phyloP scores from a whole-genome alignment of 768 basidiomycete genomes.

The Flagelloscypha sp. region DNA sequence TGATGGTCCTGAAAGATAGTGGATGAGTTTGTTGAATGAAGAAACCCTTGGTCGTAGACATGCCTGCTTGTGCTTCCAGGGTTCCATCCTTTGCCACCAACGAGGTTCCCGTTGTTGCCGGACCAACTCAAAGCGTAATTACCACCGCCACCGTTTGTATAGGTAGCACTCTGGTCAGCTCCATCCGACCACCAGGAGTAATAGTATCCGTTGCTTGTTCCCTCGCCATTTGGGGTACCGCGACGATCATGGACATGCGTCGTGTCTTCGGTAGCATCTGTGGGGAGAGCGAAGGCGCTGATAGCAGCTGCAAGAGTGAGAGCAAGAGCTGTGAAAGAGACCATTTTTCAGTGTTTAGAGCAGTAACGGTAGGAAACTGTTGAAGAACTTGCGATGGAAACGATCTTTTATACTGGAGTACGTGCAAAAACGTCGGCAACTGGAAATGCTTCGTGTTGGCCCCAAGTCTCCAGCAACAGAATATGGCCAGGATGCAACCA shows the following conservation, averaged over 20 bases:
- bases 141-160: slow-evolving; percentile 23
- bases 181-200: slow-evolving; percentile 31
- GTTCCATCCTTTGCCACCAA: slow-evolving; percentile 27
- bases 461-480: too few species aligned
- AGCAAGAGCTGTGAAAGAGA: too few species aligned
- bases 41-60: too few species aligned
- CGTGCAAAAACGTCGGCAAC: too few species aligned
- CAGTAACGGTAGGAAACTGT: too few species aligned
- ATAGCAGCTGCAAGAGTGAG: slow-evolving; percentile 13
- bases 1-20: slow-evolving; percentile 23
- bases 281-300: slow-evolving; percentile 13
- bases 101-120: slow-evolving; percentile 24
- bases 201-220: slow-evolving; percentile 25
- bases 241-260: slow-evolving; percentile 12
- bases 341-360: too few species aligned
- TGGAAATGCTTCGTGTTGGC: too few species aligned
- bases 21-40: background rate
- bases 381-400: too few species aligned
- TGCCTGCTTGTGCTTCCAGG: too few species aligned
- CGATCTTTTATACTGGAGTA: too few species aligned
- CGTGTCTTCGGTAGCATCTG: slow-evolving; percentile 15
- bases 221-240: slow-evolving; percentile 20
- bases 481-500: too few species aligned
- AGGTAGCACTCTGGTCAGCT: slow-evolving; percentile 18
- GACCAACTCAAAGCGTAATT: slow-evolving; percentile 26